Conservation (phyloP, 306 rosid species). For the Astragalus glycyphyllos region DNA sequence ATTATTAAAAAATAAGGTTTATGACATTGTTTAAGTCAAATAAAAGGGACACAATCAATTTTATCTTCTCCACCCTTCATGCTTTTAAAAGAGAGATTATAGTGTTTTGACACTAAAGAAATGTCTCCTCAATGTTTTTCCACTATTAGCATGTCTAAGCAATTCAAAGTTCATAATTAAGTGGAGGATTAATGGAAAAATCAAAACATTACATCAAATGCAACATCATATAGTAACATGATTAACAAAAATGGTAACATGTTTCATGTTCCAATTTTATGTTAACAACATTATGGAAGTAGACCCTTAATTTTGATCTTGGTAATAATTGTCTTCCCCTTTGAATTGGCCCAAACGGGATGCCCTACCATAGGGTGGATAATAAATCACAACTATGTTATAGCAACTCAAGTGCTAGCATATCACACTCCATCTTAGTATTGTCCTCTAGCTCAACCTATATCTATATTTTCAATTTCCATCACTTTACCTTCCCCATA, state of each 20-base stretch:
- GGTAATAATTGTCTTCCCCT: constrained; percentile 34
- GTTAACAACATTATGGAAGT: constrained; percentile 36
- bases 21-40: constrained; percentile 38
- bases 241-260: constrained; percentile 42
- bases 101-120: constrained; percentile 41
- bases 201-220: constrained; percentile 40
- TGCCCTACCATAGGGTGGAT: constrained; percentile 41
- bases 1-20: constrained; percentile 14
- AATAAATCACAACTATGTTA: constrained; percentile 41
- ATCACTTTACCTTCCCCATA: constrained; percentile 33
- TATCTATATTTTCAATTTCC: constrained; percentile 7
- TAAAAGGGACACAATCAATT: constrained; percentile 31
- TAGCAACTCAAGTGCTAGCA: constrained; percentile 28
- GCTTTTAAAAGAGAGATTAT: constrained; percentile 34
- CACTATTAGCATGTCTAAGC: constrained; percentile 48
- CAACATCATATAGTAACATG: constrained; percentile 17
- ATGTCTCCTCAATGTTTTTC: constrained; percentile 40
- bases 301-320: constrained; percentile 36
- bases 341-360: constrained; percentile 38
- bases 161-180: constrained; percentile 38
- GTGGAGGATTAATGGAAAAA: constrained; percentile 51
- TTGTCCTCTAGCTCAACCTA: constrained; percentile 38
- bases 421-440: constrained; percentile 35
- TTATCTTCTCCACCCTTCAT: constrained; percentile 6
- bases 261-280: constrained; percentile 41